Evolutionary conservation across 257 asterid species (phyloP).

Genomic region (Nicotiana sylvestris): DNA sequence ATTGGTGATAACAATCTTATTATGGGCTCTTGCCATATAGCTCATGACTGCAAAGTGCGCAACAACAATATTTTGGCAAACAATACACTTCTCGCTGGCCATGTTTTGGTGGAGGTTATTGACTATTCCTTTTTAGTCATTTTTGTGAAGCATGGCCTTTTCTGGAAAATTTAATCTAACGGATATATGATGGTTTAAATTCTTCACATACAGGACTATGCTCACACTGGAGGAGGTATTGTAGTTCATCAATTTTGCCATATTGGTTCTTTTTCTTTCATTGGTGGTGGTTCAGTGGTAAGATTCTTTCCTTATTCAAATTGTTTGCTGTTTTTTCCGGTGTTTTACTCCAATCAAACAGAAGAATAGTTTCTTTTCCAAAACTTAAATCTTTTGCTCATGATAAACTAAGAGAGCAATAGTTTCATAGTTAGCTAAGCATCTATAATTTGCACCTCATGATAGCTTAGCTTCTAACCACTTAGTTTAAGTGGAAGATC

Average conservation of each 20-base stretch:
- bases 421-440: neutral
- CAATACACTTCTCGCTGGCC: conserved; percentile 91
- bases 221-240: conserved; percentile 80
- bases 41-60: conserved; percentile 95
- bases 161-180: neutral
- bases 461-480: neutral
- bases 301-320: conserved; percentile 8
- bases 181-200: conserved; percentile 18
- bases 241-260: conserved; percentile 90
- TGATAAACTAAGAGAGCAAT: neutral
- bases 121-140: neutral
- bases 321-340: neutral
- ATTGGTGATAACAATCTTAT: conserved; percentile 85
- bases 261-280: conserved; percentile 85
- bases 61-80: conserved; percentile 76
- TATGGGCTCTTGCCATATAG: conserved; percentile 96
- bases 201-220: conserved; percentile 55
- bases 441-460: neutral
- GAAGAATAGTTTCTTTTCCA: neutral
- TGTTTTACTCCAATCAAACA: neutral
- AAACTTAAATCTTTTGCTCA: neutral
- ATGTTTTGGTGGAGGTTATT: conserved; percentile 82
- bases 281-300: conserved; percentile 98
- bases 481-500: neutral
- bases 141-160: neutral